Conservation (phyloP, 2,329 filamentous ascomycete species). For the Colletotrichum navitas region DNA sequence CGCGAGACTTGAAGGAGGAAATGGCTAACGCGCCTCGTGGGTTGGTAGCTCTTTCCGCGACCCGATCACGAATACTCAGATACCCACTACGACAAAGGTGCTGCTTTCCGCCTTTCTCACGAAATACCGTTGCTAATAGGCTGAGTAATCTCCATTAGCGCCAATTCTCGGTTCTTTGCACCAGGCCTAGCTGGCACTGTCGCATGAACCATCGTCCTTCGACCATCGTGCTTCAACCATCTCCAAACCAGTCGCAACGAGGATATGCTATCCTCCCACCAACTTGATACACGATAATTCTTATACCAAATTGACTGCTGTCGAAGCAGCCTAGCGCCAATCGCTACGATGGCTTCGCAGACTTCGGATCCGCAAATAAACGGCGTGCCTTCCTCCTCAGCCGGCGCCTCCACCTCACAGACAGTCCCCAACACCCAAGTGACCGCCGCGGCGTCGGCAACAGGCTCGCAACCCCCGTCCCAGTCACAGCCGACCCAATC, state of each 20-base stretch:
- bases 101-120: neutral
- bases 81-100: slow-evolving; percentile 15
- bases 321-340: neutral
- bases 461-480: slow-evolving; percentile 34
- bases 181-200: neutral
- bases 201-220: slow-evolving; percentile 7
- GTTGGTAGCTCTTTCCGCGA: slow-evolving; percentile 19
- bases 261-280: slow-evolving; percentile 13
- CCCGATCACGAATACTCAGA: slow-evolving; percentile 12
- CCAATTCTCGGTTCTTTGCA: neutral
- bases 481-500: slow-evolving; percentile 39
- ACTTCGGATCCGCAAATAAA: slow-evolving; percentile 63
- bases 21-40: slow-evolving; percentile 24
- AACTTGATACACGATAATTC: neutral
- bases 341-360: slow-evolving; percentile 48
- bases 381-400: slow-evolving; percentile 60
- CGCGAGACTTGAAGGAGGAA: slow-evolving; percentile 6
- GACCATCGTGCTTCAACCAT: neutral
- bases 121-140: neutral
- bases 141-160: too few relatives aligned
- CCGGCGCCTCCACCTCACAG: slow-evolving; percentile 54
- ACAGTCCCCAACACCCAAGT: slow-evolving; percentile 54
- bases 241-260: neutral
- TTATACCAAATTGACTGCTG: neutral
- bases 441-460: slow-evolving; percentile 46